Evolutionary conservation across 768 basidiomycete species (phyloP).

Genomic region (Lactarius pseudohatsudake): DNA sequence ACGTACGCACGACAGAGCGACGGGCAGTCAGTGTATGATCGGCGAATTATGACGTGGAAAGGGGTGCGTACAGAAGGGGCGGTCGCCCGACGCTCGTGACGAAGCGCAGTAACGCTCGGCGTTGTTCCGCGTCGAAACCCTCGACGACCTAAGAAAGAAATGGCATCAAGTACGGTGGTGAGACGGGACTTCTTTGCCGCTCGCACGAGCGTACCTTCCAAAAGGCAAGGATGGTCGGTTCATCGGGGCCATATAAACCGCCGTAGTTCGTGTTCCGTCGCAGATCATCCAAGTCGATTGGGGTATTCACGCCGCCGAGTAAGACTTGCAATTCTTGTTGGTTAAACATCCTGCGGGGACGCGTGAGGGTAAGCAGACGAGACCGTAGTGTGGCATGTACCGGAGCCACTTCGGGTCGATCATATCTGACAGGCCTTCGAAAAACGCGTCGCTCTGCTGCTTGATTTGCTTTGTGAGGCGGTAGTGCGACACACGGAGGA

Average conservation of each 20-base stretch:
- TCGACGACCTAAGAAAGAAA: constrained; percentile 59
- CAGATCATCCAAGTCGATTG: constrained; percentile 83
- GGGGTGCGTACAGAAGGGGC: constrained; percentile 66
- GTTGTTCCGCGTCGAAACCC: constrained; percentile 77
- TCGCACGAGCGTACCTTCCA: constrained; percentile 59
- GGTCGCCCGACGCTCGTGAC: constrained; percentile 92
- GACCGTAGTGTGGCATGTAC: constrained; percentile 36
- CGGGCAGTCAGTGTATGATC: background rate
- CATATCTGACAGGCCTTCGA: constrained; percentile 89
- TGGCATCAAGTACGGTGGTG: background rate
- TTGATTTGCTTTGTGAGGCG: constrained; percentile 88
- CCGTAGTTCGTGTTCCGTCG: constrained; percentile 77
- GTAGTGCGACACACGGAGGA: constrained; percentile 86
- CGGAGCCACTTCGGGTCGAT: constrained; percentile 88
- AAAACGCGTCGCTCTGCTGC: constrained; percentile 80
- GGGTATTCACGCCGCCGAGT: constrained; percentile 83
- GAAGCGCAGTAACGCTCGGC: constrained; percentile 77
- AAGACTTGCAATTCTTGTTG: constrained; percentile 93
- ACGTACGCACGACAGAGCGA: background rate
- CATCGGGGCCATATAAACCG: constrained; percentile 68
- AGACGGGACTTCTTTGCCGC: constrained; percentile 9
- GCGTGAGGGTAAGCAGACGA: background rate
- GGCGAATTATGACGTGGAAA: background rate
- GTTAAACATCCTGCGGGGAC: constrained; percentile 80
- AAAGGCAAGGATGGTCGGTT: constrained; percentile 72